Base-by-base conservation (phyloP, 768 basidiomycete species). In the Candolleomyces eurysporus region DNA sequence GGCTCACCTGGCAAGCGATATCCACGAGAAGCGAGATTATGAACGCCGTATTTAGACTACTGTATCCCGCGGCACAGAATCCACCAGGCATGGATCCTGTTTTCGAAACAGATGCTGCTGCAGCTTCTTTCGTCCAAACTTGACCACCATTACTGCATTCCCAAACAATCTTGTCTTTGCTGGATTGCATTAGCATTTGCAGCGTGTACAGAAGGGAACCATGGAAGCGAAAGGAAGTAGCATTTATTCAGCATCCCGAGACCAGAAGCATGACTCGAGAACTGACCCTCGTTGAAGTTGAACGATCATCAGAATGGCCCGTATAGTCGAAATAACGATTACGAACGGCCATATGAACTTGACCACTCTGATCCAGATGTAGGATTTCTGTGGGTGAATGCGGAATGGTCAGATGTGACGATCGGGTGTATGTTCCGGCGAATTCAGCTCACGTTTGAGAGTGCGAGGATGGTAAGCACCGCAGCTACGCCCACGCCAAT, bases 101-200 rank as follows among this genome's bases (percentile, higher is more conserved):
- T 64, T 88, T 71, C 39, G 79, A 70, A 30, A 77, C 76, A 31
- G 78, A 71, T 64, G 69, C 75, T 53, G 70, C 73, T 14, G 70
- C 76, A 56, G 71, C 76, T 21, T 81, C 76, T 52, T 72, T 75
- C 7, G 79, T 73, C 84, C 84, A 88, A 17, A 86, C 76, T 66
- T 86, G 83, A 4, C 88, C 87, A 17, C 88, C 89, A 64, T 91
- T 84, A 66, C 82, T 78, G 70, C 89, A 90, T 73, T 89, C 87
- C 88, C 89, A 90, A 40, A 76, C 66, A 64, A 90, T 86, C 65
- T 90, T 85, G 75, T 83, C 80, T 72, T 87, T 81, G 61, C 88
- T 89, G 72, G 59, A 52, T 36, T 14, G 43, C 39, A 51, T 30
- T 32, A 51, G 19, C 32, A 16, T 26, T 31, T 7, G 49, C 19